phyloP scores from a whole-genome alignment of 768 basidiomycete species.

The Leccinum aurantiacum region DNA sequence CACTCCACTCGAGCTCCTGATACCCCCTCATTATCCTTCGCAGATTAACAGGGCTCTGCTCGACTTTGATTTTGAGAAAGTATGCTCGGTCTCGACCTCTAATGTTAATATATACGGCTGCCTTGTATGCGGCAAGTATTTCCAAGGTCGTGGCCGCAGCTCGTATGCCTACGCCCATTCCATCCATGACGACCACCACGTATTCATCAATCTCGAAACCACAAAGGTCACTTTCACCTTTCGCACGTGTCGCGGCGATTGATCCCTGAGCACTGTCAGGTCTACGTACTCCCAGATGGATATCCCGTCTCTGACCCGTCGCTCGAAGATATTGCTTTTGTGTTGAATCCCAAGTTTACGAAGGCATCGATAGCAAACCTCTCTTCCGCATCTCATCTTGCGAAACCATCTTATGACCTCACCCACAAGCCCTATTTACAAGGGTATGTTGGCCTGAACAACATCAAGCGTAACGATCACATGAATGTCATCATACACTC shows the following conservation, averaged over 20 bases:
- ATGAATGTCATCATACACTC: constrained; percentile 97
- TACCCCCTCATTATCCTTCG: constrained; percentile 21
- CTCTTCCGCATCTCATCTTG: constrained; percentile 56
- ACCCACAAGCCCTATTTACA: constrained; percentile 78
- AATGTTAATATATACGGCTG: constrained; percentile 99
- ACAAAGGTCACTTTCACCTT: constrained; percentile 58
- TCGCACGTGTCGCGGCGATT: constrained; percentile 20
- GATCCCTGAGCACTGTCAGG: constrained; percentile 48
- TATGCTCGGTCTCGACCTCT: constrained; percentile 93
- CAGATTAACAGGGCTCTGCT: constrained; percentile 89
- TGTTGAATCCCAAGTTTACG: constrained; percentile 89
- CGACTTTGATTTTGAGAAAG: constrained; percentile 99
- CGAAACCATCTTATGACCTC: constrained; percentile 84
- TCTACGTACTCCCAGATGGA: constrained; percentile 96
- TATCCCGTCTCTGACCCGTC: constrained; percentile 97
- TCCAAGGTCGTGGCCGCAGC: constrained; percentile 91
- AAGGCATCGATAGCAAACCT: constrained; percentile 50
- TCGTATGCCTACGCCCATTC: constrained; percentile 97
- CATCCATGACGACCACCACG: constrained; percentile 97
- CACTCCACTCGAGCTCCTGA: constrained; percentile 15
- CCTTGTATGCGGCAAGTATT: constrained; percentile 97
- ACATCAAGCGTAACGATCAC: constrained; percentile 96
- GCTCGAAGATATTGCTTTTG: constrained; percentile 90
- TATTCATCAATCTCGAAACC: constrained; percentile 94
- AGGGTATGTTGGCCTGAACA: constrained; percentile 95